Conservation (phyloP, 441 rosid species). For the Gossypium gossypioides region DNA sequence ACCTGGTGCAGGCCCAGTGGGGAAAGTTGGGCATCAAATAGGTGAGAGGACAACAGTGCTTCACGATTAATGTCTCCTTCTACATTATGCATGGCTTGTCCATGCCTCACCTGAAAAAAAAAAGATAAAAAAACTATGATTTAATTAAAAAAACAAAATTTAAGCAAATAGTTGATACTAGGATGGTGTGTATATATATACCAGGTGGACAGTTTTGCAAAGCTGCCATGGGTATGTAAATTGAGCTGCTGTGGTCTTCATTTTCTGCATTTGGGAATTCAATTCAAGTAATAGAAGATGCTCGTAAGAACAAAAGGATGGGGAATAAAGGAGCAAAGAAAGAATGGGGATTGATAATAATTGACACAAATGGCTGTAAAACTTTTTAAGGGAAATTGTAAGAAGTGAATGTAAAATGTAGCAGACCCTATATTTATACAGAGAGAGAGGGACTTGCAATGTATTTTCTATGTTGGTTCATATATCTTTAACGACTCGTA, state of each 20-base stretch:
- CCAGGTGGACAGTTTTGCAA: constrained; percentile 17
- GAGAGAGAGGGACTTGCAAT: not conserved
- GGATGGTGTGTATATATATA: not conserved
- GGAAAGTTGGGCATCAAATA: constrained; percentile 15
- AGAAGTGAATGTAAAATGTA: not conserved
- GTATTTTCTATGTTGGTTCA: not conserved
- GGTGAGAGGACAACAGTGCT: constrained; percentile 12
- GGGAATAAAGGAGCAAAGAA: not conserved
- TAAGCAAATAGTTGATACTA: no score
- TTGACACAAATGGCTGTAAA: not conserved
- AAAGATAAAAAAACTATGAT: not conserved
- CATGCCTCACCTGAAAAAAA: constrained; percentile 16
- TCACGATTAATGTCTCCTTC: constrained; percentile 16
- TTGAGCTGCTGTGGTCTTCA: constrained; percentile 2
- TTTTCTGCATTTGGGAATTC: not conserved
- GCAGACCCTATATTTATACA: not conserved
- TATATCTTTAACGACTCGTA: not conserved
- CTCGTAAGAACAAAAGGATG: not conserved
- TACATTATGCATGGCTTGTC: constrained; percentile 19
- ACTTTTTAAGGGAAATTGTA: not conserved
- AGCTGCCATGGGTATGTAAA: constrained; percentile 16
- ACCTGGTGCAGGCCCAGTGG: constrained; percentile 16
- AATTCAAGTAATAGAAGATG: not conserved
- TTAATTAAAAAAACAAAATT: not conserved
- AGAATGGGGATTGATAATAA: not conserved